Evolutionary conservation across 306 rosid species (phyloP), one percentile per base, ranked within the genome.

Genomic region (Castanea mollissima): DNA sequence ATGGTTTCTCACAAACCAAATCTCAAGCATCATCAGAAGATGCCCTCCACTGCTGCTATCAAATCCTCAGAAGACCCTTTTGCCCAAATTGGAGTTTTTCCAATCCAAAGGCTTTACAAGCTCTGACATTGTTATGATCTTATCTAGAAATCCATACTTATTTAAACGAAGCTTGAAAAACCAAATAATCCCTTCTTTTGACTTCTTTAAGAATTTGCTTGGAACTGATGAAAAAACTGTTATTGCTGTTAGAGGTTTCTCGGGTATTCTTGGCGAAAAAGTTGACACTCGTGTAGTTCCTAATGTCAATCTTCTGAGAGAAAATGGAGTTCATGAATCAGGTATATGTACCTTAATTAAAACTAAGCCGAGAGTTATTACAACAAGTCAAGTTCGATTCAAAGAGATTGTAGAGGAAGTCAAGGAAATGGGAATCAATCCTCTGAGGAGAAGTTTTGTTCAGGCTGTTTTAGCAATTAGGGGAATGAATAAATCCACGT

Each of bases 361-460:
- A 35, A 35, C 5, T 6, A 5, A 8, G 44, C 44, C 44, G 1
- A 35, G 44, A 35, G 6, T 35, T 35, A 35, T 35, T 35, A 35
- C 44, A 0, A 35, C 44, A 35, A 1, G 20, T 8, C 19, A 73
- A 15, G 55, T 62, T 19, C 1, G 10, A 25, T 14, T 25, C 27
- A 25, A 25, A 25, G 27, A 25, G 27, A 25, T 25, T 25, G 27
- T 25, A 25, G 27, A 25, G 49, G 76, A 80, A 75, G 56, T 92
- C 0, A 87, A 72, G 77, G 69, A 69, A 11, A 35, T 92, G 86
- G 89, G 90, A 7, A 81, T 92, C 68, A 29, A 80, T 57, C 18
- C 83, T 75, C 73, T 52, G 15, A 76, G 31, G 6, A 0, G 27
- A 0, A 18, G 38, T 9, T 89, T 90, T 63, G 8, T 12, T 4